These are phyloP conservation scores for Diutina scorzettiae DNA, from an alignment of 1,139 yeast species.

Conservation along the genomic window DNA sequence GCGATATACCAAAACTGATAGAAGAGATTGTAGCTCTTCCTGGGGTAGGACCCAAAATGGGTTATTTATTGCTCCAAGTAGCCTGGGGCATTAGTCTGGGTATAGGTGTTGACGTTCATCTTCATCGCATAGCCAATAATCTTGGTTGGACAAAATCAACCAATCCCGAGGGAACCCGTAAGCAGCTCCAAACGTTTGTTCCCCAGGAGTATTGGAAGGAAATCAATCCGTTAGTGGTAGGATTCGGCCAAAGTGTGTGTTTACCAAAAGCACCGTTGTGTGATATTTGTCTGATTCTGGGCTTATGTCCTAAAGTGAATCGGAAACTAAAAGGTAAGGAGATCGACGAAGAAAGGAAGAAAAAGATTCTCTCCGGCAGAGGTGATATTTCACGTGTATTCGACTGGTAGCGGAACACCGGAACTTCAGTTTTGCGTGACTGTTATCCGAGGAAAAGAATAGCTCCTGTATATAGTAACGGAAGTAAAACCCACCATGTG, in stretches of 20 bases:
- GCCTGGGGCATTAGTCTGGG: constrained; percentile 75
- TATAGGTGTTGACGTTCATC: constrained; percentile 90
- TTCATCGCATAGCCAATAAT: constrained; percentile 69
- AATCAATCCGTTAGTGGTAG: constrained; percentile 77
- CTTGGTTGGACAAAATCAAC: constrained; percentile 64
- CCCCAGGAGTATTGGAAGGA: constrained; percentile 69
- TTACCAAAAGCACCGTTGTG: constrained; percentile 63
- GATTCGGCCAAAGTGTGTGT: constrained; percentile 88
- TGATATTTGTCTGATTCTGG: constrained; percentile 47
- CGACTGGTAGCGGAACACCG: too few relatives aligned
- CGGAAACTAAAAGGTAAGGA: constrained; percentile 25
- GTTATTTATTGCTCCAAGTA: constrained; percentile 62
- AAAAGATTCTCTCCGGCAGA: constrained; percentile 23
- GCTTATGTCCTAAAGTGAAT: constrained; percentile 43
- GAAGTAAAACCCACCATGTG: too few relatives aligned
- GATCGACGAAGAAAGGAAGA: constrained; percentile 19
- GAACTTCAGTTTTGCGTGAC: too few relatives aligned
- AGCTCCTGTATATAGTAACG: too few relatives aligned
- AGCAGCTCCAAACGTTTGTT: constrained; percentile 61
- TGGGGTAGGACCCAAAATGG: constrained; percentile 97
- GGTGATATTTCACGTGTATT: constrained; percentile 18
- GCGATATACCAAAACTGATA: constrained; percentile 62
- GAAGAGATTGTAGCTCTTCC: constrained; percentile 61
- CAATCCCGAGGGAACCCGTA: constrained; percentile 65
- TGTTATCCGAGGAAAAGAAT: too few relatives aligned